Base-by-base conservation (phyloP, 2,329 filamentous ascomycete species). In the Venturia pyrina region DNA sequence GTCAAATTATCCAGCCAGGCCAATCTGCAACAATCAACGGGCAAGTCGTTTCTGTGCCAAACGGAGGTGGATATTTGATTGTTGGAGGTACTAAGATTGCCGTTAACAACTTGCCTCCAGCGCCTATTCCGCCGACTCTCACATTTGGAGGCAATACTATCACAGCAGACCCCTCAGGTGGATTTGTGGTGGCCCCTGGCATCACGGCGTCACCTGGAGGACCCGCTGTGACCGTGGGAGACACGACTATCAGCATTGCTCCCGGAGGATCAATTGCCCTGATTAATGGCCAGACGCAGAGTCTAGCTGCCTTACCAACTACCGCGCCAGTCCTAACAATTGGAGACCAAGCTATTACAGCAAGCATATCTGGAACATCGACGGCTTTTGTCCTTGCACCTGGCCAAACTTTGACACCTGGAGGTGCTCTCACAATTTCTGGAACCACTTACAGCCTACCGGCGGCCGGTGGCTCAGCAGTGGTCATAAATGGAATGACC, bases 321-420 rank as follows among this genome's bases (percentile, higher is more conserved):
- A 11, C 17, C 3, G 5, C 24, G 8, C 37, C 61, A 17, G 61
- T 63, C 1, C 61, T 63, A 15, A 63, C 34, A 2, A 21, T 63
- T 17, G 61, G 37, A 21, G 34, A 13, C 2, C 37, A 43, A 10
- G 17, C 17, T 5, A 48, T 63, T 63, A 21, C 61, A 28, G 61
- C 37, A 19, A 28, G 34, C 34, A n/a, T 24, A 65, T 70, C 63
- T 13, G 63, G 68, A 37, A 63, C 64, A 3, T 34, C 65, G 0
- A 44, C 66, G 21, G 56, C 44, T 37, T 81, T 77, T 71, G 75
- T 75, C 62, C 68, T 81, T 6, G 75, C 68, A 1, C 72, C 7
- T 24, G 74, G 73, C 3, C 71, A 75, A 59, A 76, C 71, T 1
- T 68, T 78, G 8, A 74, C 72, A 5, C 72, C 75, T n/a, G 76